These are phyloP conservation scores for Clitopilus hobsonii DNA, from an alignment of 768 basidiomycete species.

Conservation along the genomic window DNA sequence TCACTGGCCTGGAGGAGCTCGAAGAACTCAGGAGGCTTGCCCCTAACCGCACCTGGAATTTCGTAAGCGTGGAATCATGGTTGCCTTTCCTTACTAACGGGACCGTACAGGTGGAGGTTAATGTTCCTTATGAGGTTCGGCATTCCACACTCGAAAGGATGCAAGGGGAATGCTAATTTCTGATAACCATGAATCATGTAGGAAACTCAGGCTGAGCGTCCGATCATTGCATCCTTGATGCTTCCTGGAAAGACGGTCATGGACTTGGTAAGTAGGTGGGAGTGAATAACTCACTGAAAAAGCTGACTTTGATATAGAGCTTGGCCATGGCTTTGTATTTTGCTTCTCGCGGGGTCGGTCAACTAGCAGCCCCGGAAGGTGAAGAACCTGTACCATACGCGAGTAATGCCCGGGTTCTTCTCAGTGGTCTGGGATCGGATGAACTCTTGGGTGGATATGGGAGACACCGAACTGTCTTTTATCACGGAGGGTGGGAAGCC, in stretches of 20 bases:
- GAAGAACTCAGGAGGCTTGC: conserved; percentile 75
- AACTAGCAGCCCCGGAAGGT: conserved; percentile 30
- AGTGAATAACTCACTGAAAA: not conserved
- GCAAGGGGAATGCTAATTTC: not conserved
- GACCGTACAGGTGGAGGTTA: conserved; percentile 59
- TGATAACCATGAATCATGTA: conserved; percentile 21
- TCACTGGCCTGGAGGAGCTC: conserved; percentile 73
- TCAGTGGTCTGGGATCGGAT: conserved; percentile 93
- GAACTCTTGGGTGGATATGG: conserved; percentile 94
- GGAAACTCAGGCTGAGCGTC: conserved; percentile 61
- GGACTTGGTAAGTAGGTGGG: conserved; percentile 65
- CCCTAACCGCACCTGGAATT: conserved; percentile 83
- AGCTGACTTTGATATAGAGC: conserved; percentile 47
- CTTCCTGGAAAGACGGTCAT: conserved; percentile 77
- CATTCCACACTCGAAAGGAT: no score
- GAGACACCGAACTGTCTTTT: conserved; percentile 77
- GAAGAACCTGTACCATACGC: conserved; percentile 47
- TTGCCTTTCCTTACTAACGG: no score
- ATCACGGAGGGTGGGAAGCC: conserved; percentile 62
- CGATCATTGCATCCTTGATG: conserved; percentile 67
- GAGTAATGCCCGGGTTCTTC: conserved; percentile 74
- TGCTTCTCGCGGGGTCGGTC: conserved; percentile 78
- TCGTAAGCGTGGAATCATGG: no score
- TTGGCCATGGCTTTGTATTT: conserved; percentile 91
- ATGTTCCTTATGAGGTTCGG: conserved; percentile 75